phyloP scores from a whole-genome alignment of 1,284 basidiomycete species.

The Trametes versicolor region DNA sequence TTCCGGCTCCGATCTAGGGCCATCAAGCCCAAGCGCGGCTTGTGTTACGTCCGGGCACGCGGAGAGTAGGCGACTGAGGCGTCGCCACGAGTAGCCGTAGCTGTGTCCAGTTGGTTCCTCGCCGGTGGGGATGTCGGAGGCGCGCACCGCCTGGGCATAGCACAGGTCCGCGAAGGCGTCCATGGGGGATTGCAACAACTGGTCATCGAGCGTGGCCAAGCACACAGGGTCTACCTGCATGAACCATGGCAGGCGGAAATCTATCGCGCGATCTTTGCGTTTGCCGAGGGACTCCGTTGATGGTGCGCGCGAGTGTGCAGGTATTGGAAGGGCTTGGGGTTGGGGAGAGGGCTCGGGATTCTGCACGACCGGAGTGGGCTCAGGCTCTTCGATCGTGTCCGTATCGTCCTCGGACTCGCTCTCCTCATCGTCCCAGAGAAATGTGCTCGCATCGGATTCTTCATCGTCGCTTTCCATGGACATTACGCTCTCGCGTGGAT shows the following conservation, averaged over 20 bases:
- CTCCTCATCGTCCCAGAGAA: conserved; percentile 19
- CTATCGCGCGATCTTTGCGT: not conserved
- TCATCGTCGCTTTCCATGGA: conserved; percentile 3
- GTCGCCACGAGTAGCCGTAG: conserved; percentile 30
- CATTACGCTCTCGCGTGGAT: conserved; percentile 21
- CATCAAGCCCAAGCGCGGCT: conserved; percentile 8
- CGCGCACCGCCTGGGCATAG: conserved; percentile 32
- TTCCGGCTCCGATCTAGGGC: not conserved
- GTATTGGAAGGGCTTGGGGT: conserved; percentile 6
- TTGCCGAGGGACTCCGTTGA: not conserved
- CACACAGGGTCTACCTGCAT: conserved; percentile 31
- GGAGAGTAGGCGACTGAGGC: conserved; percentile 30
- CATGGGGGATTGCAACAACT: conserved; percentile 34
- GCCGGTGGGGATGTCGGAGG: conserved; percentile 4
- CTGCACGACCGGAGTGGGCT: conserved; percentile 1
- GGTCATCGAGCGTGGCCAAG: conserved; percentile 36
- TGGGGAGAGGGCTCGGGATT: not conserved
- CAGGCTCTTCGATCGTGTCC: conserved; percentile 15
- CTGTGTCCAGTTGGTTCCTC: not conserved
- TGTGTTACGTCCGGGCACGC: conserved; percentile 18
- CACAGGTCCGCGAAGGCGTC: conserved; percentile 40
- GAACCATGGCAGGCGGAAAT: conserved; percentile 28
- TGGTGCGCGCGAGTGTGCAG: conserved; percentile 4
- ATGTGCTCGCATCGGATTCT: conserved; percentile 18
- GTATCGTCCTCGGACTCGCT: conserved; percentile 14